Conservation (phyloP, 768 basidiomycete genomes). For the Ramaria rubella region DNA sequence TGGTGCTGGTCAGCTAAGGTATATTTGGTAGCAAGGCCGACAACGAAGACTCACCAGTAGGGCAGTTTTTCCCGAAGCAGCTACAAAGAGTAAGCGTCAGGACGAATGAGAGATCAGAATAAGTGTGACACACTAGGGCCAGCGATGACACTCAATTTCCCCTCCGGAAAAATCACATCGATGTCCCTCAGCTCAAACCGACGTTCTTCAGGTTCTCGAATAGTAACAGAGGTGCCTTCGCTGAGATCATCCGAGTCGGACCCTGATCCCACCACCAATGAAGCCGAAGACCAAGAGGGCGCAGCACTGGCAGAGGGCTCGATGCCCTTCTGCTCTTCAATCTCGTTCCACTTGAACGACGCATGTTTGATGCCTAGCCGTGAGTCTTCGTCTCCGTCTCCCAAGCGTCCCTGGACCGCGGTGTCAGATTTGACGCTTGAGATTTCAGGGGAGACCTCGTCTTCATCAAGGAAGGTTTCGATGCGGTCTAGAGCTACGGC, state of each 20-base stretch:
- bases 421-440: conserved; percentile 46
- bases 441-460: conserved; percentile 64
- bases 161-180: conserved; percentile 63
- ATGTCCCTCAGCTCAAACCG: conserved; percentile 66
- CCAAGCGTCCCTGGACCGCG: conserved; percentile 21
- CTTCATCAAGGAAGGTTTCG: conserved; percentile 58
- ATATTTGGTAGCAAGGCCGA: not conserved
- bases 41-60: conserved; percentile 51
- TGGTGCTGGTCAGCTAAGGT: not conserved
- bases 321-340: conserved; percentile 29
- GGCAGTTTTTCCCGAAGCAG: conserved; percentile 79
- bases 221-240: not conserved
- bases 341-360: conserved; percentile 57
- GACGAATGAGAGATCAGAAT: not conserved
- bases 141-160: conserved; percentile 64
- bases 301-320: conserved; percentile 5
- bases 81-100: conserved; percentile 1
- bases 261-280: not conserved
- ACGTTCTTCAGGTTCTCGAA: conserved; percentile 30
- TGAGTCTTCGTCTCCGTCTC: conserved; percentile 27
- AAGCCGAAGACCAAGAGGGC: conserved; percentile 8
- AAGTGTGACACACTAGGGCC: conserved; percentile 44
- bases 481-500: conserved; percentile 64
- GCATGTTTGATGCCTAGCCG: conserved; percentile 55
- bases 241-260: conserved; percentile 8